phyloP scores from a whole-genome alignment of 2,329 filamentous ascomycete genomes.

The Xylariaceae sp. region DNA sequence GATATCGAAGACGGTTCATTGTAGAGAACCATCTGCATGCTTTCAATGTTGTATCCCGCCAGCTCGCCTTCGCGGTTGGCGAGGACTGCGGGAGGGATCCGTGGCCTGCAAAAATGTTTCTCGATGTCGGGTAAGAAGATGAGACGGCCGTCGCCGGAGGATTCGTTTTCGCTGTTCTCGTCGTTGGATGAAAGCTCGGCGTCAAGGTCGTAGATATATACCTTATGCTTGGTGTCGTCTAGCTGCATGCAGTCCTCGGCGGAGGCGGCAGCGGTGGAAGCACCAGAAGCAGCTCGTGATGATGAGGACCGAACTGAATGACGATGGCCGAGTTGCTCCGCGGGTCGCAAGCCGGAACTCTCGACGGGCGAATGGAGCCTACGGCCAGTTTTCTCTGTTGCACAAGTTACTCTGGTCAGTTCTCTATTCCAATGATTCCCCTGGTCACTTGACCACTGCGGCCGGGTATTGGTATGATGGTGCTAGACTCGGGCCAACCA shows the following conservation, averaged over 20 bases:
- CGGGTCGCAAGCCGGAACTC: constrained; percentile 35
- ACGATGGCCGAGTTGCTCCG: constrained; percentile 11
- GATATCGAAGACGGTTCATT: constrained; percentile 59
- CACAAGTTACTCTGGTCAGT: constrained; percentile 25
- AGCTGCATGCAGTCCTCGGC: constrained; percentile 66
- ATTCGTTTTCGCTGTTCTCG: constrained; percentile 14
- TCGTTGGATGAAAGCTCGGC: constrained; percentile 64
- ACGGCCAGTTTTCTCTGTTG: constrained; percentile 55
- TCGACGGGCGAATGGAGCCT: constrained; percentile 65
- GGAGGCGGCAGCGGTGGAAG: constrained; percentile 17
- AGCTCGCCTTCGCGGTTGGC: constrained; percentile 52
- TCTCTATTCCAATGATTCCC: constrained; percentile 24
- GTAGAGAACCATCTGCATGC: constrained; percentile 78
- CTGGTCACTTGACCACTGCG: background rate
- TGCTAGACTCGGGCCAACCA: background rate
- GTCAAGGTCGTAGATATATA: constrained; percentile 89
- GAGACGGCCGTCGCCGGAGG: constrained; percentile 51
- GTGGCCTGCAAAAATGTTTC: constrained; percentile 68
- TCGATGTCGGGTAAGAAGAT: constrained; percentile 84
- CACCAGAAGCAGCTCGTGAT: constrained; percentile 13
- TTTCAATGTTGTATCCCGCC: constrained; percentile 38
- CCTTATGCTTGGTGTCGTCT: constrained; percentile 79
- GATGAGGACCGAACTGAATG: constrained; percentile 18
- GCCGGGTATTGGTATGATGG: background rate
- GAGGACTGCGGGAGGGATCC: constrained; percentile 63